Evolutionary conservation across 2,329 filamentous ascomycete genomes (phyloP).

Genomic region (Penicillium polonicum): DNA sequence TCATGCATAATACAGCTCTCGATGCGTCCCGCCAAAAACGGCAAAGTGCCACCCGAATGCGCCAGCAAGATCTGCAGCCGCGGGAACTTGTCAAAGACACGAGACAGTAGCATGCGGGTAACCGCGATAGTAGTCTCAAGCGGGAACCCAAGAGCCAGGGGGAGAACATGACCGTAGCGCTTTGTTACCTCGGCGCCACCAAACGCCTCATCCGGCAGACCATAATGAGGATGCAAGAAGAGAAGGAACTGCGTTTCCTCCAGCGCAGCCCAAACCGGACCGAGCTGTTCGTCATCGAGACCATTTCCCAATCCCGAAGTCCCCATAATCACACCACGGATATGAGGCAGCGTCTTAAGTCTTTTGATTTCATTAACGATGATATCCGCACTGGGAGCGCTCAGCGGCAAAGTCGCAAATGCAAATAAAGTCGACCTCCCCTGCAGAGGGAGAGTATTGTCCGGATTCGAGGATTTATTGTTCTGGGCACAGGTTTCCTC

Average conservation of each 20-base stretch:
- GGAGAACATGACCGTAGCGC: conserved; percentile 81
- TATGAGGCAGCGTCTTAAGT: conserved; percentile 61
- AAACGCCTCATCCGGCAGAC: conserved; percentile 76
- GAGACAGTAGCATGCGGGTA: conserved; percentile 79
- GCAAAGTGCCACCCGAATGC: conserved; percentile 83
- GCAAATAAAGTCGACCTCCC: conserved; percentile 72
- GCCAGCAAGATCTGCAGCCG: conserved; percentile 73
- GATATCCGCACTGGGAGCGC: conserved; percentile 62
- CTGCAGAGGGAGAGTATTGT: conserved; percentile 17
- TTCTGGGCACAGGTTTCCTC: conserved; percentile 64
- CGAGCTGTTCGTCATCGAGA: conserved; percentile 71
- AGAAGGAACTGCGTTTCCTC: conserved; percentile 64
- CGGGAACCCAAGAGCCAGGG: conserved; percentile 81
- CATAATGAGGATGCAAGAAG: conserved; percentile 92
- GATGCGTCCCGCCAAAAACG: conserved; percentile 83
- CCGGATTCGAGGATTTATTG: conserved; percentile 28
- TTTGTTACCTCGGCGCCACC: conserved; percentile 69
- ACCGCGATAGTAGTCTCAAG: conserved; percentile 92
- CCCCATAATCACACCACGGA: conserved; percentile 84
- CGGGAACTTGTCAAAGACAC: conserved; percentile 75
- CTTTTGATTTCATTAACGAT: conserved; percentile 62
- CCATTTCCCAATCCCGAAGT: conserved; percentile 78
- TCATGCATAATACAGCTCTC: conserved; percentile 87
- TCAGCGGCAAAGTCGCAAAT: conserved; percentile 78
- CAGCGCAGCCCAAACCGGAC: conserved; percentile 70